phyloP scores from a whole-genome alignment of 2,329 filamentous ascomycete species.

The Calonectria fujianensis region DNA sequence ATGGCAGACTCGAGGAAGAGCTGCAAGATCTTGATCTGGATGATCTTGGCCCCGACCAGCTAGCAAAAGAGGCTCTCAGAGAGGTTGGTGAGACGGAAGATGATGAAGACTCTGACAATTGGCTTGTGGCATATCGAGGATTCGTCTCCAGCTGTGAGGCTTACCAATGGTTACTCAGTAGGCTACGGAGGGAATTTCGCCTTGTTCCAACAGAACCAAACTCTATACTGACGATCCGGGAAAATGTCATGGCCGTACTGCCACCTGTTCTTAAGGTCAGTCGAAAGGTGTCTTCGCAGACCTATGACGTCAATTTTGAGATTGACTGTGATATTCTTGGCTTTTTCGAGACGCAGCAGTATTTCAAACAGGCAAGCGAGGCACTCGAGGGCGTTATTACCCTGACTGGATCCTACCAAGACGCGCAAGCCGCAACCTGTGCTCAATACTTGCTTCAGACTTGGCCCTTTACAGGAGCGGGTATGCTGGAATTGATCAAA shows the following conservation, averaged over 20 bases:
- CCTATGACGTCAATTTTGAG: background rate
- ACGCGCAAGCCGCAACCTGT: slow-evolving; percentile 33
- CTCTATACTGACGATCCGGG: background rate
- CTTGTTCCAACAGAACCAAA: slow-evolving; percentile 27
- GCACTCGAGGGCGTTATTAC: slow-evolving; percentile 23
- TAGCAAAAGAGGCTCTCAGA: background rate
- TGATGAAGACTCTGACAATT: background rate
- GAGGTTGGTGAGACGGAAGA: background rate
- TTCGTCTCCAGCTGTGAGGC: slow-evolving; percentile 10
- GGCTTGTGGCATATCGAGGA: slow-evolving; percentile 9
- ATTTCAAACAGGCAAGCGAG: background rate
- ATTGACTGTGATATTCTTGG: slow-evolving; percentile 14
- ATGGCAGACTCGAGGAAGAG: background rate
- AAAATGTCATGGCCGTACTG: background rate
- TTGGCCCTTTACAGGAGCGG: slow-evolving; percentile 28
- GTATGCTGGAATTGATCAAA: slow-evolving; percentile 10
- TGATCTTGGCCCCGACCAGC: background rate
- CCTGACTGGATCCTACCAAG: slow-evolving; percentile 18
- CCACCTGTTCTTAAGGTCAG: background rate
- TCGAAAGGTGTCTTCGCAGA: background rate
- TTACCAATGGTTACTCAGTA: slow-evolving; percentile 28
- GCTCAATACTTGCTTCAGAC: slow-evolving; percentile 30
- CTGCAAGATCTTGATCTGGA: background rate
- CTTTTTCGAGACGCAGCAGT: slow-evolving; percentile 26
- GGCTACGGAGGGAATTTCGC: slow-evolving; percentile 15